Evolutionary conservation across 306 rosid species (phyloP).

Genomic region (Senna siamea): DNA sequence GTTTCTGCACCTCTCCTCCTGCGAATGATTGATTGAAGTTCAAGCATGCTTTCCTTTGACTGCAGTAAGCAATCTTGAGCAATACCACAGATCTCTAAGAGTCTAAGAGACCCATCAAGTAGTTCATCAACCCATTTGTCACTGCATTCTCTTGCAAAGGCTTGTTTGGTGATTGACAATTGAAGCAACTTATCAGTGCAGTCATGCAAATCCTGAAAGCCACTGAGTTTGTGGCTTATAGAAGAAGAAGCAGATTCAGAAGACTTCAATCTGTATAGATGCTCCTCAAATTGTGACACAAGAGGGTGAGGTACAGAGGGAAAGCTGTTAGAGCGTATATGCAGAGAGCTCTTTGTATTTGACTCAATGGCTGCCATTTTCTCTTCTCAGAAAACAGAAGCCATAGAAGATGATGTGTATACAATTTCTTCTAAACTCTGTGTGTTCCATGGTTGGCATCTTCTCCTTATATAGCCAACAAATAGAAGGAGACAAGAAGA

Average conservation of each 20-base stretch:
- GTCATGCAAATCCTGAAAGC: conserved; percentile 44
- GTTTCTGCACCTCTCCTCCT: conserved; percentile 37
- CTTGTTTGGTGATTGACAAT: conserved; percentile 35
- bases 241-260: conserved; percentile 43
- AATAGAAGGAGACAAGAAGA: conserved; percentile 35
- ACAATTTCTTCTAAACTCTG: conserved; percentile 26
- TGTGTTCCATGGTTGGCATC: conserved; percentile 24
- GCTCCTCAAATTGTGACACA: conserved; percentile 45
- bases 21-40: conserved; percentile 37
- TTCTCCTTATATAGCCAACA: conserved; percentile 39
- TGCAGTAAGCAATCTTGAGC: conserved; percentile 42
- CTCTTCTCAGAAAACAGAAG: conserved; percentile 9
- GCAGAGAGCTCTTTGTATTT: conserved; percentile 40
- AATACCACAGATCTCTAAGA: conserved; percentile 42
- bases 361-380: conserved; percentile 40
- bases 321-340: conserved; percentile 46
- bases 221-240: conserved; percentile 26
- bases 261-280: conserved; percentile 39
- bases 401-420: conserved; percentile 16
- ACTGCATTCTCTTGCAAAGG: conserved; percentile 32
- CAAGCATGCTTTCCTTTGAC: conserved; percentile 41
- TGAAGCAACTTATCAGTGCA: conserved; percentile 43
- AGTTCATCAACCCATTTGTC: conserved; percentile 36
- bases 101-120: conserved; percentile 39
- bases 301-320: conserved; percentile 46